phyloP scores from a whole-genome alignment of 805 yeast species.

The Clavispora carvajalis region DNA sequence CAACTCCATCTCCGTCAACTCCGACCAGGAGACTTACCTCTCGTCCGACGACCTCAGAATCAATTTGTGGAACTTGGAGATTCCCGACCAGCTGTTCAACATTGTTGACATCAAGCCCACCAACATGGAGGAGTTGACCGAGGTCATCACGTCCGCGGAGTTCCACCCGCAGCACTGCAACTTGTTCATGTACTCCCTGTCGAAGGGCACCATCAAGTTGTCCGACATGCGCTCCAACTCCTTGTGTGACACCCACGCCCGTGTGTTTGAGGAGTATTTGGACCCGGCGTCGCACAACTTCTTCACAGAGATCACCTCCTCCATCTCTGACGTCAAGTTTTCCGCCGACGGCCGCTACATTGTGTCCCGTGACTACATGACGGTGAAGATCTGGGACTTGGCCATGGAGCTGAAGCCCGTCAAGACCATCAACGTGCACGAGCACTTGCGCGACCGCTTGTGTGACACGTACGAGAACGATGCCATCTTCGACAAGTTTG shows the following conservation, averaged over 20 bases:
- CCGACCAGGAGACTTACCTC: constrained; percentile 93
- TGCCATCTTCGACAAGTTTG: constrained; percentile 97
- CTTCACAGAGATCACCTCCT: constrained; percentile 93
- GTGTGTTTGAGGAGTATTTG: constrained; percentile 84
- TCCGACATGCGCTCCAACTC: constrained; percentile 97
- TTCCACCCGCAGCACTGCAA: constrained; percentile 94
- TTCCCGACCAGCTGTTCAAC: constrained; percentile 92
- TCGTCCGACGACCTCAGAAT: constrained; percentile 92
- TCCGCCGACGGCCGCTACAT: constrained; percentile 89
- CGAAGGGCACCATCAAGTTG: constrained; percentile 91
- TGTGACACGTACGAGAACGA: constrained; percentile 98
- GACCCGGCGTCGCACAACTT: constrained; percentile 92
- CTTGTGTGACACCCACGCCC: constrained; percentile 84
- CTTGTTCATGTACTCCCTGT: constrained; percentile 88
- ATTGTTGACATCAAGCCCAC: constrained; percentile 97
- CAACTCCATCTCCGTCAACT: constrained; percentile 88
- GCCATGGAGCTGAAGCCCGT: constrained; percentile 95
- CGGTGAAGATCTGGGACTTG: constrained; percentile 97
- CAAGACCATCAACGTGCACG: constrained; percentile 92
- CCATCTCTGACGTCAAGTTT: constrained; percentile 90
- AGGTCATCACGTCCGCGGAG: constrained; percentile 93
- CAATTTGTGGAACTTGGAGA: constrained; percentile 91
- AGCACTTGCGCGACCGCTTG: constrained; percentile 83
- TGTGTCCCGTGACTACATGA: constrained; percentile 95
- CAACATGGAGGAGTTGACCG: constrained; percentile 98